Evolutionary conservation across 805 yeast genomes (phyloP).

Genomic region (Candida lessepsii): DNA sequence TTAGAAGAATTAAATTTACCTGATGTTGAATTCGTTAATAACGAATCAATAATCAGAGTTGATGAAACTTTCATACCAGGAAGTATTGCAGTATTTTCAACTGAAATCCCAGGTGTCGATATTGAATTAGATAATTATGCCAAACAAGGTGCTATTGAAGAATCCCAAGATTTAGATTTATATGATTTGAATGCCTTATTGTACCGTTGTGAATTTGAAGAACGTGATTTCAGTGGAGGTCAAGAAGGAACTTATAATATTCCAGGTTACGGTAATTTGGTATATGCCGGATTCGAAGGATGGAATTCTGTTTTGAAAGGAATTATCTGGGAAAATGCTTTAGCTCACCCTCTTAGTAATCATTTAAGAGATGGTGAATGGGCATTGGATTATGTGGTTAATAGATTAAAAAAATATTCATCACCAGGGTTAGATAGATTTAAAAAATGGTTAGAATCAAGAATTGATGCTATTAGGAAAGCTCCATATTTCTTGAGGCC

Average conservation of each 20-base stretch:
- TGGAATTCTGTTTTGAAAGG: constrained; percentile 71
- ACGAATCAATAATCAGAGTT: constrained; percentile 53
- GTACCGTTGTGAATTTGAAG: constrained; percentile 83
- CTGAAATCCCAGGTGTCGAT: constrained; percentile 67
- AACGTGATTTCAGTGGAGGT: constrained; percentile 75
- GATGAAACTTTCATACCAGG: constrained; percentile 80
- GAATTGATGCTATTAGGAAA: constrained; percentile 60
- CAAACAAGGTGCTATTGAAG: constrained; percentile 75
- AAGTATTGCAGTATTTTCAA: constrained; percentile 79
- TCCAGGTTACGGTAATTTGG: constrained; percentile 71
- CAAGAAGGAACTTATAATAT: constrained; percentile 68
- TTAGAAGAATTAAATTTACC: constrained; percentile 55
- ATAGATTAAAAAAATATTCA: constrained; percentile 58
- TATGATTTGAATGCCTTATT: constrained; percentile 73
- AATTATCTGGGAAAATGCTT: constrained; percentile 65
- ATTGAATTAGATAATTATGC: constrained; percentile 61
- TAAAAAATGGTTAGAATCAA: constrained; percentile 63
- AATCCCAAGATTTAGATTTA: constrained; percentile 58
- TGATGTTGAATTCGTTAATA: constrained; percentile 41
- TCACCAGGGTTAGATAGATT: constrained; percentile 53
- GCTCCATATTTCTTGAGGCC: constrained; percentile 84
- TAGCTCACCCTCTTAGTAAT: constrained; percentile 80
- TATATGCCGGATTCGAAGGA: constrained; percentile 91
- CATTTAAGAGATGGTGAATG: constrained; percentile 82
- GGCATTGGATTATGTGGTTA: constrained; percentile 78